Conservation (phyloP, 345 rosid genomes). For the Garcia nutans region DNA sequence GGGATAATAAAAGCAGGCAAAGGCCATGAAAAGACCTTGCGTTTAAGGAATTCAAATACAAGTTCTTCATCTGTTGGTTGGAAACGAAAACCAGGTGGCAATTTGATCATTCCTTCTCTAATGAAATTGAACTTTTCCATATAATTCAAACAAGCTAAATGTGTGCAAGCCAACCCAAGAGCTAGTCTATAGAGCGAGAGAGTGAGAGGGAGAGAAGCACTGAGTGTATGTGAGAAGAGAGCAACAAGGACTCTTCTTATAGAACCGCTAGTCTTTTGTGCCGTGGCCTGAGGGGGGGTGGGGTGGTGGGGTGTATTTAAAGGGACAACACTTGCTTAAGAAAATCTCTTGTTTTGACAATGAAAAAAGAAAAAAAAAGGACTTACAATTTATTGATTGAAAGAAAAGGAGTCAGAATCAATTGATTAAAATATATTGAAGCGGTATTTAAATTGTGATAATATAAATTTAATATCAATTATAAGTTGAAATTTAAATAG, state of each 20-base stretch:
- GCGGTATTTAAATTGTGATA: too few species aligned
- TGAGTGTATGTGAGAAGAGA: conserved; percentile 1
- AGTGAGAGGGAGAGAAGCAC: background rate
- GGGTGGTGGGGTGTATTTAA: background rate
- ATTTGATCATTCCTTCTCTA: conserved; percentile 5
- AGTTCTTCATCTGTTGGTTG: conserved; percentile 38
- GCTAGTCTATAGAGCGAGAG: background rate
- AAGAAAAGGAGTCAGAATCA: too few species aligned
- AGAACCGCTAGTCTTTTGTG: background rate
- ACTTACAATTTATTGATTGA: too few species aligned
- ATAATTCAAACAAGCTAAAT: background rate
- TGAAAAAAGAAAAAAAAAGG: background rate
- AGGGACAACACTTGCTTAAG: background rate
- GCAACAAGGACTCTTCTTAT: conserved; percentile 12
- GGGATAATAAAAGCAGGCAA: conserved; percentile 30
- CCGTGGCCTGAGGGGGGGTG: background rate
- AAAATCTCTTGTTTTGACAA: background rate
- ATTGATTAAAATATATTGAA: too few species aligned
- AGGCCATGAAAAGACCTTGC: conserved; percentile 27
- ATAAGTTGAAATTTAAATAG: too few species aligned
- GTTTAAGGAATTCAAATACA: conserved; percentile 26
- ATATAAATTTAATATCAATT: too few species aligned
- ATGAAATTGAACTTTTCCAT: conserved; percentile 18
- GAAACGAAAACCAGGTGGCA: conserved; percentile 40
- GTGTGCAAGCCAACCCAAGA: background rate